phyloP scores from a whole-genome alignment of 352 stramenopile species.

The Thraustotheca clavata region DNA sequence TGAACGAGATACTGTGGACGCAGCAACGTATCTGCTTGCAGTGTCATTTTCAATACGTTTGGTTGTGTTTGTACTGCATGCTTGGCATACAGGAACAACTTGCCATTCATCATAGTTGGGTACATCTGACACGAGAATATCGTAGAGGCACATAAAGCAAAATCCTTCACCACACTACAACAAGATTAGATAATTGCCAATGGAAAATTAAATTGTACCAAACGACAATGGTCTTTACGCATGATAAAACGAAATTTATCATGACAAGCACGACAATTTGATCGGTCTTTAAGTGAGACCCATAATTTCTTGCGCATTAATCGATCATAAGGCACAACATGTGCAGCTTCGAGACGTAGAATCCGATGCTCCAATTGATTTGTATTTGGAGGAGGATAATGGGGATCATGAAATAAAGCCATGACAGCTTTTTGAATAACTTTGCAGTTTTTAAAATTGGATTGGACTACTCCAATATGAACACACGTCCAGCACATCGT shows the following conservation, averaged over 20 bases:
- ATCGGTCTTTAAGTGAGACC: conserved; percentile 3
- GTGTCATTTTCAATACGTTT: not conserved
- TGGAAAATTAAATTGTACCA: not conserved
- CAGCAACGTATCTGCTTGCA: not conserved
- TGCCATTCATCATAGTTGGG: not conserved
- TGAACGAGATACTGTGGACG: not conserved
- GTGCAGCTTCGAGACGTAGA: not conserved
- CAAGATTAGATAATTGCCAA: not conserved
- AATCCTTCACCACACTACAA: not conserved
- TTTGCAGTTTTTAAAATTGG: not conserved
- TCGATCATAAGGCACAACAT: not conserved
- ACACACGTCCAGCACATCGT: conserved; percentile 15
- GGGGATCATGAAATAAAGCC: not conserved
- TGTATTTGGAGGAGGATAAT: not conserved
- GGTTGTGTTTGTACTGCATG: not conserved
- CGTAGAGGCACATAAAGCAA: conserved; percentile 3
- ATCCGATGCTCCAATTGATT: not conserved
- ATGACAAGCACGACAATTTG: not conserved
- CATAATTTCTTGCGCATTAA: not conserved
- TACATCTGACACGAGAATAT: not conserved
- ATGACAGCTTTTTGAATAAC: not conserved
- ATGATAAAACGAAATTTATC: conserved; percentile 7
- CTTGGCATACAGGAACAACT: not conserved
- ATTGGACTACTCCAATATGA: conserved; percentile 3
- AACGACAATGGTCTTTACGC: conserved; percentile 2